Percentiles rank a stretch among this genome's conserved stretches.
phyloP scores from a whole-genome alignment of 2,329 filamentous ascomycete species.

The Ceratocystis albifundus region DNA sequence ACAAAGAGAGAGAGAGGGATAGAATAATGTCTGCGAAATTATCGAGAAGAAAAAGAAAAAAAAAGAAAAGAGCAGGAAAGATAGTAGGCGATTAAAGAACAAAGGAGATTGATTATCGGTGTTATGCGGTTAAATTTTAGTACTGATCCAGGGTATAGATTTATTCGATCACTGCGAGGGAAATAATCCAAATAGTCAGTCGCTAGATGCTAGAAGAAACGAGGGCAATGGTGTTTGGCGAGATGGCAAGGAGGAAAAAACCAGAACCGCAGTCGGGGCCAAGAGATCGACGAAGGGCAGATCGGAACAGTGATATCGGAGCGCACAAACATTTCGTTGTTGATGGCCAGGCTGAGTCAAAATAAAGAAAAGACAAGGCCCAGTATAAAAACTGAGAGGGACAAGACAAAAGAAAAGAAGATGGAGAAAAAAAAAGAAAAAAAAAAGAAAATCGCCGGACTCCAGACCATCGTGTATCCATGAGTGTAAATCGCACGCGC shows the following conservation, averaged over 20 bases:
- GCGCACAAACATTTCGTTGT: slow-evolving; percentile 3
- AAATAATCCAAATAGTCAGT: slow-evolving; percentile 5
- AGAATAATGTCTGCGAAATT: slow-evolving; percentile 10
- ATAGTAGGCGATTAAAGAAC: neutral
- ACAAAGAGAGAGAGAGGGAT: neutral
- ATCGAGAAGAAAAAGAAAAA: too few relatives aligned
- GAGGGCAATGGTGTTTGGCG: neutral
- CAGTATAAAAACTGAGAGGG: slow-evolving; percentile 17
- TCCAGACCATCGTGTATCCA: slow-evolving; percentile 18
- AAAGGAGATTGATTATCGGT: slow-evolving; percentile 12
- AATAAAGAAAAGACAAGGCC: slow-evolving; percentile 23
- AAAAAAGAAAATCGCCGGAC: slow-evolving; percentile 9
- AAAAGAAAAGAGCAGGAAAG: neutral
- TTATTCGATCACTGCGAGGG: neutral
- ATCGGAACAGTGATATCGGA: neutral
- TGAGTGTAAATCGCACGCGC: slow-evolving; percentile 10
- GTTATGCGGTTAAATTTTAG: neutral
- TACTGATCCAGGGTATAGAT: neutral
- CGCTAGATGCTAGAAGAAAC: neutral
- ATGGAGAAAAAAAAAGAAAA: neutral
- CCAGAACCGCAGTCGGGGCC: neutral
- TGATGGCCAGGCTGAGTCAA: slow-evolving; percentile 6
- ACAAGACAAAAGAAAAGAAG: slow-evolving; percentile 22
- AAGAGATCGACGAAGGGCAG: neutral
- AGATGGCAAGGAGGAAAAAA: neutral